Evolutionary conservation across 495 filamentous ascomycete genomes (phyloP).

Genomic region (Staphylotrichum tortipilum): DNA sequence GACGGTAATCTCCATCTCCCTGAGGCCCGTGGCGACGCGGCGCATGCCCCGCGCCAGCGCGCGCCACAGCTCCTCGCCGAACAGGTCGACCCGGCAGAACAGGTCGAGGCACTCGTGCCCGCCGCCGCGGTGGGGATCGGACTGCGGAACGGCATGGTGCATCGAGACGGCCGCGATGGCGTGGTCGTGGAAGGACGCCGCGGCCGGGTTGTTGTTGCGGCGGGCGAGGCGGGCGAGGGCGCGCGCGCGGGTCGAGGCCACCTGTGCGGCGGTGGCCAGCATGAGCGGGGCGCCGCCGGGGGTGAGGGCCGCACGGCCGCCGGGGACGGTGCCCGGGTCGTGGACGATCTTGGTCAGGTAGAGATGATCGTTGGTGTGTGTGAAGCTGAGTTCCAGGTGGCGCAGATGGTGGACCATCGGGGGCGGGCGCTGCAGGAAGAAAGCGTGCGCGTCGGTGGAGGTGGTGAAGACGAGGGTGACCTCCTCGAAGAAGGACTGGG

Average conservation of each 20-base stretch:
- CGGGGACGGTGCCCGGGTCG: too few species aligned
- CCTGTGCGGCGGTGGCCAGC: too few species aligned
- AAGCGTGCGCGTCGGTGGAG: slow-evolving; percentile 16
- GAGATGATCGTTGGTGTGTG: slow-evolving; percentile 17
- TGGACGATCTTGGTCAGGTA: slow-evolving; percentile 8
- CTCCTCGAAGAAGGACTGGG: slow-evolving; percentile 15
- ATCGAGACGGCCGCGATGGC: too few species aligned
- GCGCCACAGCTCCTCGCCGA: slow-evolving; percentile 10
- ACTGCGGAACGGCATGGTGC: background rate
- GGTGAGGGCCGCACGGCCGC: too few species aligned
- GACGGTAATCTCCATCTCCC: slow-evolving; percentile 10
- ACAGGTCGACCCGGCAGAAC: background rate
- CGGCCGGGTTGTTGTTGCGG: background rate
- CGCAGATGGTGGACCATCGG: slow-evolving; percentile 10
- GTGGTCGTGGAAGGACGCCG: too few species aligned
- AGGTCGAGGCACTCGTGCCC: background rate
- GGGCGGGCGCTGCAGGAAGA: slow-evolving; percentile 17
- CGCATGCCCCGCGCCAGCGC: slow-evolving; percentile 4
- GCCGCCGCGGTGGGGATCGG: background rate
- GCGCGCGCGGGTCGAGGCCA: background rate
- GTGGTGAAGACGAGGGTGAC: slow-evolving; percentile 20
- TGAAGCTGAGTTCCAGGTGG: slow-evolving; percentile 16
- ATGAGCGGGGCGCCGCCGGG: too few species aligned
- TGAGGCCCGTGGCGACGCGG: background rate
- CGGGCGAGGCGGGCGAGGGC: background rate